phyloP scores from a whole-genome alignment of 495 filamentous ascomycete genomes.

The Penicillium cinerascens region DNA sequence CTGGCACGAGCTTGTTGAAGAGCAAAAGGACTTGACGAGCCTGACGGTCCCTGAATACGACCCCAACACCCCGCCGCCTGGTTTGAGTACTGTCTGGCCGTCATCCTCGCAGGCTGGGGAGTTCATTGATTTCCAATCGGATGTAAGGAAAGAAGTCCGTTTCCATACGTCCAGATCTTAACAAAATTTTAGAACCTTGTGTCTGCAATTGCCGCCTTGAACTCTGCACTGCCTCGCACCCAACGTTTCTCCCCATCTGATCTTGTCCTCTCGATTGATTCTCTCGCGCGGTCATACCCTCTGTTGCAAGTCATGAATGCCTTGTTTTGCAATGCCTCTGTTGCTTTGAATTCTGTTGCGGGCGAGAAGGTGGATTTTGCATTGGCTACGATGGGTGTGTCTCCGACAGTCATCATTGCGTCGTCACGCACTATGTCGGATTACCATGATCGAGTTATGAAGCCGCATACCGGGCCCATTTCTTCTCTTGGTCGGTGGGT shows the following conservation, averaged over 20 bases:
- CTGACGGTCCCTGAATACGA: conserved; percentile 50
- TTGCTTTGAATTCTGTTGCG: conserved; percentile 86
- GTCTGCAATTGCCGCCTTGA: conserved; percentile 73
- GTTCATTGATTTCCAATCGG: conserved; percentile 70
- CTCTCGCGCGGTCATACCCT: conserved; percentile 73
- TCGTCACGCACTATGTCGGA: conserved; percentile 68
- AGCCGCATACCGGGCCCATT: conserved; percentile 47
- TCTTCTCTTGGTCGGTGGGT: conserved; percentile 63
- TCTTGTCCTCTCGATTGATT: conserved; percentile 83
- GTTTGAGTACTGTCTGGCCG: conserved; percentile 58
- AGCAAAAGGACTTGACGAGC: conserved; percentile 45
- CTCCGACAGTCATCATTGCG: conserved; percentile 80
- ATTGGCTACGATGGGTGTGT: conserved; percentile 65
- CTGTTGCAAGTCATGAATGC: conserved; percentile 78
- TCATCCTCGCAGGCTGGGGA: conserved; percentile 53
- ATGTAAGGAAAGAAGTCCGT: conserved; percentile 34
- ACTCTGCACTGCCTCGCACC: conserved; percentile 64
- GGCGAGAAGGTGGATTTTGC: conserved; percentile 64
- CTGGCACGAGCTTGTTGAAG: conserved; percentile 81
- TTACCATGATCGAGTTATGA: conserved; percentile 56
- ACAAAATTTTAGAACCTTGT: conserved; percentile 59
- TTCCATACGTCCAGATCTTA: background rate
- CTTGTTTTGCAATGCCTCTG: conserved; percentile 74
- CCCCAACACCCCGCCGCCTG: conserved; percentile 49
- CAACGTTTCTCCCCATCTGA: conserved; percentile 72